Evolutionary conservation across 495 filamentous ascomycete species (phyloP), one percentile per base, ranked within the genome.

Genomic region (Mytilinidion resinicola): DNA sequence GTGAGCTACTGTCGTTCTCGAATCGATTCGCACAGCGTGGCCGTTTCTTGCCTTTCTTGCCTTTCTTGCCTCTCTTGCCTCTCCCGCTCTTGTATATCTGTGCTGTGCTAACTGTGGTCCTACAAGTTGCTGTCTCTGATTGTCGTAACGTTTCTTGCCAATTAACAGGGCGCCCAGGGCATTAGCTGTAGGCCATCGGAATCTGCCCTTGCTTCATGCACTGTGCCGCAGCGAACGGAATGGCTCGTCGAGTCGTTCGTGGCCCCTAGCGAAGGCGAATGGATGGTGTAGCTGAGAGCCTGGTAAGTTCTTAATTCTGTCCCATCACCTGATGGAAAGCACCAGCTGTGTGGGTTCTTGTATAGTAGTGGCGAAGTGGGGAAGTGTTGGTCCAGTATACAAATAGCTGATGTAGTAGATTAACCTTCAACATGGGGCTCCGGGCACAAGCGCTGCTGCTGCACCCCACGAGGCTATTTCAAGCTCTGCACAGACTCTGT

Each of bases 121-220:
- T 61, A 42, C 53, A 51, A 52, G 38, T 56, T 25, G 55, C 44
- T 64, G 58, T 65, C 47, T 61, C 58, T 59, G 47, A 52, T 56
- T 44, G 33, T 56, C 25, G 62, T 59, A 57, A 61, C 62, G 49
- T 59, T 60, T 17, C 56, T 38, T 46, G 39, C 20, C 35, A 19
- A 49, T 30, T 56, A 39, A 50, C 30, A 48, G 33, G 25, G 56
- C 58, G 55, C 55, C 51, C 49, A 55, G 55, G 30, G 35, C 1
- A 49, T 47, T 12, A 36, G 19, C 15, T 38, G 42, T 34, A 25
- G 39, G 25, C 17, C 33, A 34, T 49, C 47, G 51, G 52, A n/a
- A 20, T 9, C 1, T 37, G 37, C 57, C 62, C 57, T 64, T 64
- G 53, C 57, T 57, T 60, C 56, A 50, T 57, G 53, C 51, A 64